Evolutionary conservation across 805 yeast species (phyloP), one percentile per base, ranked within the genome.

Genomic region (Pichia rugopelliculosa): DNA sequence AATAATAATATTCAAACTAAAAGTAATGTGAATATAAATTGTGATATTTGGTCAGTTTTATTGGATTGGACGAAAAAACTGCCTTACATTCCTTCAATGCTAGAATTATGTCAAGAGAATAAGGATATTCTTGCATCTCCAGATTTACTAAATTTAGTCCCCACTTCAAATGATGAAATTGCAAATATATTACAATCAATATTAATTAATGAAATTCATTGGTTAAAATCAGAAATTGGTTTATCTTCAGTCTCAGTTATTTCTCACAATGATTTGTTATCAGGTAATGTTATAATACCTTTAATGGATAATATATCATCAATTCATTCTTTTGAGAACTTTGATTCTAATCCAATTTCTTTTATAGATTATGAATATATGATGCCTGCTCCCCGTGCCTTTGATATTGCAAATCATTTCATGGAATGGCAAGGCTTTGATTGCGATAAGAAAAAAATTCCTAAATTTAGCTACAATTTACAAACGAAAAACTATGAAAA

Each of bases 351-450:
- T 43, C 79, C 79, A 0, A 69, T 81, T 13, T 71, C 77, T 13
- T 81, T 82, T 55, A 82, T 82, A 41, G 89, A 82, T 59, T 82
- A 82, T 57, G 89, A 82, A 65, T 82, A 82, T 56, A 77, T 83
- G 77, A 70, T 79, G 52, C 82, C 82, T 11, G 84, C 84, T 3
- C 87, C 88, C 5, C 63, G 89, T 41, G 88, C 85, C 0, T 82
- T 82, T 58, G 89, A 82, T 58, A 79, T 83, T 21, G 83, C 88
- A 13, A 82, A 82, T 54, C 89, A 82, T 62, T 77, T 82, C 53
- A 80, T 81, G 59, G 89, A 82, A 60, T 82, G 90, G 88, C 93
- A 84, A 60, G 93, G 93, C 2, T 84, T 83, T 56, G 79, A 81
- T 52, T 85, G 93, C 60, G 80, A 80, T 53, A 71, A 75, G 22